Conservation (phyloP, 2,329 filamentous ascomycete genomes). For the Aotearoamyces nothofagi region DNA sequence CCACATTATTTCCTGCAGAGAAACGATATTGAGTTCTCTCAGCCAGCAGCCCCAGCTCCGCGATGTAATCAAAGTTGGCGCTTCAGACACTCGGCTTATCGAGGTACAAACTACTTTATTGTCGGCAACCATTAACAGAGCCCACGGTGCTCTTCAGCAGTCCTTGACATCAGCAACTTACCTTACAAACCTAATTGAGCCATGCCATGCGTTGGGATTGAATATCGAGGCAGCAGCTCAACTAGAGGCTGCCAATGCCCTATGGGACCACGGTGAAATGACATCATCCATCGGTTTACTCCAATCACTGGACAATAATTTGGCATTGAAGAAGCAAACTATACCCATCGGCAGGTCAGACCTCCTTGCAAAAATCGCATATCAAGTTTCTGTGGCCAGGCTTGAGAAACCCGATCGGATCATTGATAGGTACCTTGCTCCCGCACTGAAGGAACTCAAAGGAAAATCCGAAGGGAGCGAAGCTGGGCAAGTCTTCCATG, state of each 20-base stretch:
- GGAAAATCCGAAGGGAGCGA: slow-evolving; percentile 52
- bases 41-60: slow-evolving; percentile 53
- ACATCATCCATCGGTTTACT: slow-evolving; percentile 80
- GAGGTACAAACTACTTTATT: slow-evolving; percentile 67
- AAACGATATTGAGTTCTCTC: slow-evolving; percentile 68
- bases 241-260: slow-evolving; percentile 72
- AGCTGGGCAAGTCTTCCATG: slow-evolving; percentile 80
- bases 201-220: slow-evolving; percentile 56
- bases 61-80: slow-evolving; percentile 41
- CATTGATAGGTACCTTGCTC: slow-evolving; percentile 70
- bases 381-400: slow-evolving; percentile 77
- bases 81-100: slow-evolving; percentile 48
- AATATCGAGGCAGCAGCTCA: slow-evolving; percentile 63
- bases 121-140: slow-evolving; percentile 61
- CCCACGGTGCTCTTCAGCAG: slow-evolving; percentile 71
- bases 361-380: slow-evolving; percentile 72
- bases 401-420: slow-evolving; percentile 86
- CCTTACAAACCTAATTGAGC: slow-evolving; percentile 59
- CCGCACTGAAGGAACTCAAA: slow-evolving; percentile 69
- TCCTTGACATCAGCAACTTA: slow-evolving; percentile 75
- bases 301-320: slow-evolving; percentile 50
- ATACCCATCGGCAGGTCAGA: slow-evolving; percentile 62
- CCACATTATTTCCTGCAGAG: slow-evolving; percentile 67
- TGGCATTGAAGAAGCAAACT: slow-evolving; percentile 49
- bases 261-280: slow-evolving; percentile 92